Evolutionary conservation across 169 alveolate genomes (phyloP).

Genomic region (Plasmodium malariae): DNA sequence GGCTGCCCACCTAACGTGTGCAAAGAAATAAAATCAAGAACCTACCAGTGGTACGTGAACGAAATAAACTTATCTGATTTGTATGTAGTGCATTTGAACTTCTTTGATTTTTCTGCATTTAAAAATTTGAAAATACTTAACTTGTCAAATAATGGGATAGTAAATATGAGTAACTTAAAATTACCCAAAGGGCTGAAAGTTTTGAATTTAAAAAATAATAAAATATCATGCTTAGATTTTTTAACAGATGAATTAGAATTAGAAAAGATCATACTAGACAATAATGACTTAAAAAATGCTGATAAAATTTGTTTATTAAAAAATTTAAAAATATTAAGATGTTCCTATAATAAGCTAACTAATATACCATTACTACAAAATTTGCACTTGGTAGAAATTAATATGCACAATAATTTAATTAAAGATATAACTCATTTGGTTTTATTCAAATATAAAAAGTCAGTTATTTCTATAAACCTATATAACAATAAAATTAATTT

Average conservation of each 20-base stretch:
- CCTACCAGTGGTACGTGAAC: neutral
- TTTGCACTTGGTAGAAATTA: slow-evolving; percentile 20
- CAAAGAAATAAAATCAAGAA: slow-evolving; percentile 11
- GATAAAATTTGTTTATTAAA: slow-evolving; percentile 8
- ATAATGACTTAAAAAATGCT: slow-evolving; percentile 17
- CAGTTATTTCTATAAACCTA: slow-evolving; percentile 16
- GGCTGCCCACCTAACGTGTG: neutral
- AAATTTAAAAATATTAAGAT: slow-evolving; percentile 48
- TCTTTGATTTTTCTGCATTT: slow-evolving; percentile 7
- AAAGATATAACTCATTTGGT: slow-evolving; percentile 49
- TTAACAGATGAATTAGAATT: slow-evolving; percentile 3
- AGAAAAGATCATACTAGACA: slow-evolving; percentile 35
- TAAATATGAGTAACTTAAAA: slow-evolving; percentile 15
- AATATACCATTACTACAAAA: slow-evolving; percentile 40
- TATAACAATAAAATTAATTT: slow-evolving; percentile 63
- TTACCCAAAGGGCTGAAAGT: slow-evolving; percentile 23
- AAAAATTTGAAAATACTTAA: slow-evolving; percentile 23
- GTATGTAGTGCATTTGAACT: neutral
- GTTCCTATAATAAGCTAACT: slow-evolving; percentile 37
- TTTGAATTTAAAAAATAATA: slow-evolving; percentile 46
- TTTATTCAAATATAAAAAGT: slow-evolving; percentile 27
- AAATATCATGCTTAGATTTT: slow-evolving; percentile 18
- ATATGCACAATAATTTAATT: slow-evolving; percentile 49
- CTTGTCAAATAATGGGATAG: slow-evolving; percentile 53
- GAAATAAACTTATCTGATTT: slow-evolving; percentile 22